Base-by-base conservation (phyloP, 108 stramenopile genomes). In the Cyclostephanos tholiformis region DNA sequence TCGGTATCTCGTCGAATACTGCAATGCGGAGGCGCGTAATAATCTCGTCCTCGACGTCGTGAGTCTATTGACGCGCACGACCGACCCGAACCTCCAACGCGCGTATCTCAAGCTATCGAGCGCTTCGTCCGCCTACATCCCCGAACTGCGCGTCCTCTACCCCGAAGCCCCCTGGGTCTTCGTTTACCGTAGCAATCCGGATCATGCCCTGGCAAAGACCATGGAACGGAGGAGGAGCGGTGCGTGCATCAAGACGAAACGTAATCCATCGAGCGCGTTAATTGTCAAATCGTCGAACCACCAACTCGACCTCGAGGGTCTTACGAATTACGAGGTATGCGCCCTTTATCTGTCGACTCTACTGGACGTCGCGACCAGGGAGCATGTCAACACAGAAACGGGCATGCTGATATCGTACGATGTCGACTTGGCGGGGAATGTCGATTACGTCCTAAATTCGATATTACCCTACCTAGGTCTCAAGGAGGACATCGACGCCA, bases 341-440 rank as follows among this genome's bases (percentile, higher is more conserved):
- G 67, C 67, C 26, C 12, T 56, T 1, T 22, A 56, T 22, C 67
- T 68, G n/a, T 68, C 67, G 22, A 20, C 67, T 2, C 38, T 68
- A 2, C 16, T 68, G 8, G 53, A 68, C 12, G 22, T 20, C 1
- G 67, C 67, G 10, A 50, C 11, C 2, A n/a, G 56, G 22, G 67
- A 68, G 52, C 67, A 68, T 14, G 38, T 19, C 1, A 11, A 39
- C 17, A 50, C 27, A 17, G 67, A 53, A 2, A 68, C 67, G 14
- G 67, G 67, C 8, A 35, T 68, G 53, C 52, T 68, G 27, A 7
- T 68, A 13, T 68, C 67, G 26, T 68, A 68, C 35, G 67, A 68
- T 53, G 16, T 16, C 22, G 67, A 68, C 29, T 11, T 68, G 35
- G 0, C 59, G 29, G 20, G 32, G 8, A 30, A 30, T 2, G 53